Conservation (phyloP, 495 filamentous ascomycete genomes). For the Cetradonia linearis region DNA sequence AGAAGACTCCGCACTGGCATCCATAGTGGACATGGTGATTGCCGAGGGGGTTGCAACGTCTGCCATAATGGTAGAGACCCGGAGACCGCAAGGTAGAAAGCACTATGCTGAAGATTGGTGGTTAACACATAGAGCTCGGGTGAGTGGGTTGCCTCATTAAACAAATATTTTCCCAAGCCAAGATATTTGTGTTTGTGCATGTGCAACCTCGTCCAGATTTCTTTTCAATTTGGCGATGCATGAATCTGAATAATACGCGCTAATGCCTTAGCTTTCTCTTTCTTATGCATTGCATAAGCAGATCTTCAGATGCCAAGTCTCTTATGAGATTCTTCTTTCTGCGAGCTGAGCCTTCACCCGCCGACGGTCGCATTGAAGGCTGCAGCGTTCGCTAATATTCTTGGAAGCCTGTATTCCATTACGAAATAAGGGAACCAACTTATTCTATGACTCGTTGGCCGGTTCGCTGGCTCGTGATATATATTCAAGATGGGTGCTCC, state of each 20-base stretch:
- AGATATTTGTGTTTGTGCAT: background rate
- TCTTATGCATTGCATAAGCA: background rate
- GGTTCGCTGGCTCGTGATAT: background rate
- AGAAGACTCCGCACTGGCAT: constrained; percentile 21
- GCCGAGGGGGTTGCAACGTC: constrained; percentile 25
- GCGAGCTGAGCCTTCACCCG: background rate
- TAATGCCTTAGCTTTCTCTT: background rate
- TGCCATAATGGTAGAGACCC: constrained; percentile 18
- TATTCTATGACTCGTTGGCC: background rate
- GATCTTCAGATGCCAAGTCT: too few species aligned
- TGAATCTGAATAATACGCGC: background rate
- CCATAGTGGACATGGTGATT: constrained; percentile 24
- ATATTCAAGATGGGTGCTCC: background rate
- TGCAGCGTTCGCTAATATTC: background rate
- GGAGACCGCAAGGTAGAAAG: background rate
- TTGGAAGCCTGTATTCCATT: too few species aligned
- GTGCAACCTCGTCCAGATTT: background rate
- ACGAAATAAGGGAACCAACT: too few species aligned
- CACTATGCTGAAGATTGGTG: background rate
- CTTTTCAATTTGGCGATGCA: background rate
- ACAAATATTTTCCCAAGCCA: background rate
- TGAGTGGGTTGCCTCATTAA: background rate
- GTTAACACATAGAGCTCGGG: background rate
- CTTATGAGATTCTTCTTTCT: too few species aligned
- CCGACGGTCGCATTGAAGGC: background rate